Evolutionary conservation across 768 basidiomycete genomes (phyloP).

Genomic region (Myochromella boudieri): DNA sequence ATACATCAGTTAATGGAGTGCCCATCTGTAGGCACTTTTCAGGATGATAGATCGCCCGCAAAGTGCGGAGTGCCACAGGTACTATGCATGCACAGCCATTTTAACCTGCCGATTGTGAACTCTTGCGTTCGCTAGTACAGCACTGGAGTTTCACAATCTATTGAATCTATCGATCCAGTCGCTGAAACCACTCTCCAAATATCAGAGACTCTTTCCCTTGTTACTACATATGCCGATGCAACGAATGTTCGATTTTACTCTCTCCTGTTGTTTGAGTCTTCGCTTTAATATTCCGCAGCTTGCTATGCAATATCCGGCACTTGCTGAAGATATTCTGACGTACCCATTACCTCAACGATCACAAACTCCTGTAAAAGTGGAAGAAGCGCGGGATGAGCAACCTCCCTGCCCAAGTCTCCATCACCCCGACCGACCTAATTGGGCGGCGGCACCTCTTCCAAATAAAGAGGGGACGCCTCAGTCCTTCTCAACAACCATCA

Average conservation of each 20-base stretch:
- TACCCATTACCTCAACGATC: slow-evolving; percentile 23
- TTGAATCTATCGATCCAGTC: neutral
- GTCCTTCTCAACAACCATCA: neutral
- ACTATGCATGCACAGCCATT: too few species aligned
- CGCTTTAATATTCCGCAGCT: slow-evolving; percentile 28
- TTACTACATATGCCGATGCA: slow-evolving; percentile 38
- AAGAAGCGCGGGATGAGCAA: neutral
- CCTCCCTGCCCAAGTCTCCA: slow-evolving; percentile 6
- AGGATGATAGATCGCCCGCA: neutral
- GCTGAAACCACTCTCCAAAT: neutral
- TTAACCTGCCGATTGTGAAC: too few species aligned
- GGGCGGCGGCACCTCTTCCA: slow-evolving; percentile 11
- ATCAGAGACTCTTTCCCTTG: slow-evolving; percentile 12
- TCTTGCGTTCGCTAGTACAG: too few species aligned
- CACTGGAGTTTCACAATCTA: neutral
- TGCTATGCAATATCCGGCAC: slow-evolving; percentile 31
- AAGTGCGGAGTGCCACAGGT: neutral
- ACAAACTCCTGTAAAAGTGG: neutral
- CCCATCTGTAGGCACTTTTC: too few species aligned
- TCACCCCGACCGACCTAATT: slow-evolving; percentile 15
- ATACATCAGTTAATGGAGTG: too few species aligned
- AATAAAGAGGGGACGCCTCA: neutral
- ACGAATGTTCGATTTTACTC: slow-evolving; percentile 30
- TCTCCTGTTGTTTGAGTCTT: neutral
- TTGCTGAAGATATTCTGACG: slow-evolving; percentile 31